Evolutionary conservation across 2,329 filamentous ascomycete species (phyloP).

Genomic region (Trichocomaceae sp.): DNA sequence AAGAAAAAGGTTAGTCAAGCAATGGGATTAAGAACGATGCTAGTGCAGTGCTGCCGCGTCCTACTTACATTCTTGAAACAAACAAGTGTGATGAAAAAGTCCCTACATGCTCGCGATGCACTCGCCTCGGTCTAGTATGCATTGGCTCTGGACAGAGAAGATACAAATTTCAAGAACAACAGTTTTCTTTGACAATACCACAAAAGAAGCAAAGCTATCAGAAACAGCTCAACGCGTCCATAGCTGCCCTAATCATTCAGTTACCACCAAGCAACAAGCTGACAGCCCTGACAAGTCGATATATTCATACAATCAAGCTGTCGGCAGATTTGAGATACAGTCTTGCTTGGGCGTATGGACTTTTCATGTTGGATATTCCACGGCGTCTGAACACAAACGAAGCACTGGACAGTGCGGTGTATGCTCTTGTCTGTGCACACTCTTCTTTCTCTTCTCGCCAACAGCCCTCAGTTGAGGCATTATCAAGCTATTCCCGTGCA

Average conservation of each 20-base stretch:
- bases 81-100: conserved; percentile 44
- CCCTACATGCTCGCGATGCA: conserved; percentile 43
- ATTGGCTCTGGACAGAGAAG: conserved; percentile 43
- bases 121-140: conserved; percentile 41
- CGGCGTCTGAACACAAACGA: conserved; percentile 40
- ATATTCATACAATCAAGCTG: conserved; percentile 28
- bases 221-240: not conserved
- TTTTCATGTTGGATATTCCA: conserved; percentile 43
- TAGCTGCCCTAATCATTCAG: not conserved
- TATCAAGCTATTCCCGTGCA: conserved; percentile 29
- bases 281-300: conserved; percentile 26
- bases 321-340: conserved; percentile 44
- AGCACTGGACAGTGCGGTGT: conserved; percentile 40
- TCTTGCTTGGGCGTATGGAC: conserved; percentile 41
- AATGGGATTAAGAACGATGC: not conserved
- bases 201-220: not conserved
- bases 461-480: conserved; percentile 15
- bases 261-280: conserved; percentile 28
- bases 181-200: not conserved
- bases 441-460: conserved; percentile 20
- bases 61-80: not conserved
- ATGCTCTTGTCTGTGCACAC: conserved; percentile 26
- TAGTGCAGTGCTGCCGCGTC: not conserved
- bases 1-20: conserved; percentile 46
- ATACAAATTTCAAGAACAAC: conserved; percentile 45